A percentile compares a stretch with the other conserved stretches of the same genome.
Evolutionary conservation across 352 stramenopile species (phyloP).

Genomic region (Blastocystis sp.): DNA sequence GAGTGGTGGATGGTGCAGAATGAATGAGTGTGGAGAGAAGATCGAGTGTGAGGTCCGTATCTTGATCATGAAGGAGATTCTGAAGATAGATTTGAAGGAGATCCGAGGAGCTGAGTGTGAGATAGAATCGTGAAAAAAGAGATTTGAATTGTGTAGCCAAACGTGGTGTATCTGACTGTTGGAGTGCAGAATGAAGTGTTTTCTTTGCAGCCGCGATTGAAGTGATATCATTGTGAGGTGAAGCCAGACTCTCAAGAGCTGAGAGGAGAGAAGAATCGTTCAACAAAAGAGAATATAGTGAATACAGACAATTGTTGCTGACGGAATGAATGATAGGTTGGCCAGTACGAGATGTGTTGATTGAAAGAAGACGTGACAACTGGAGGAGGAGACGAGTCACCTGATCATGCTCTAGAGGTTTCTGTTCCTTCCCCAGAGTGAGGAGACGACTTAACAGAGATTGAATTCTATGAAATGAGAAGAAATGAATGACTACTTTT

Average conservation of each 20-base stretch:
- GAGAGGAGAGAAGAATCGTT: neutral
- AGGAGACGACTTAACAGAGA: neutral
- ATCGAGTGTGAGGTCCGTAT: neutral
- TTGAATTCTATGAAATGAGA: neutral
- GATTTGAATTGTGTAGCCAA: neutral
- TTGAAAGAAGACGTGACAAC: neutral
- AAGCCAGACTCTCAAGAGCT: neutral
- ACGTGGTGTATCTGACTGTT: neutral
- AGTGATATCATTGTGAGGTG: neutral
- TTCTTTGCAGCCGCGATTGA: neutral
- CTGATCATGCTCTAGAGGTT: neutral
- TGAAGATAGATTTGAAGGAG: neutral
- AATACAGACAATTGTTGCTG: neutral
- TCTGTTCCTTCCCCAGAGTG: no score
- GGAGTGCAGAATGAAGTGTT: neutral
- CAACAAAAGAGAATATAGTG: neutral
- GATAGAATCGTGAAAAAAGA: slow-evolving; percentile 7
- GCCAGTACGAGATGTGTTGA: neutral
- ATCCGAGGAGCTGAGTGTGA: neutral
- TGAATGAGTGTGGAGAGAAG: neutral
- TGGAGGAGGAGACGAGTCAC: neutral
- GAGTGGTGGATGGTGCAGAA: neutral
- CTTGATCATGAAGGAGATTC: neutral
- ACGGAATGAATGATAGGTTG: neutral
- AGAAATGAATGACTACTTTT: neutral